Conservation (phyloP, 768 basidiomycete genomes). For the Ramaria rubella region DNA sequence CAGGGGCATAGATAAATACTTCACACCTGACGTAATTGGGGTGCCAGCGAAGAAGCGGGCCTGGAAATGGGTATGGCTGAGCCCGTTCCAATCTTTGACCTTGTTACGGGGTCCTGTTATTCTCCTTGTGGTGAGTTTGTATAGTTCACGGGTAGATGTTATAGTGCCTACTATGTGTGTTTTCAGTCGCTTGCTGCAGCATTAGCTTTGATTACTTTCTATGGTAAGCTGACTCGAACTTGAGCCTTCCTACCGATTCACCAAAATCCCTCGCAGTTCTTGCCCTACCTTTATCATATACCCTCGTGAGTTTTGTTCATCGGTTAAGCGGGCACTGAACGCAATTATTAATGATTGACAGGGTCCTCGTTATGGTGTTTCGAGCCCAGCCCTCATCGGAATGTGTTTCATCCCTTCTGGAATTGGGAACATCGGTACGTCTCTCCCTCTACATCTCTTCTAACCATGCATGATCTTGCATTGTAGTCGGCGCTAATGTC, state of each 20-base stretch:
- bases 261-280: constrained; percentile 24
- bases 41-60: not conserved
- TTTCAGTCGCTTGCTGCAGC: not conserved
- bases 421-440: constrained; percentile 4
- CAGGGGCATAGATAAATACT: constrained; percentile 44
- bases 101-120: not conserved
- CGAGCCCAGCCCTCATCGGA: constrained; percentile 2
- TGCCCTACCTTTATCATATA: constrained; percentile 57
- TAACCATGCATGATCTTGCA: not conserved
- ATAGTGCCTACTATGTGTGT: not conserved
- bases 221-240: not conserved
- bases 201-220: not conserved
- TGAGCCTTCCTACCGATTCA: not conserved
- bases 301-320: constrained; percentile 41
- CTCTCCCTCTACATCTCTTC: not conserved
- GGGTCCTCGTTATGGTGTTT: constrained; percentile 7
- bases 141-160: not conserved
- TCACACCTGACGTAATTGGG: constrained; percentile 1
- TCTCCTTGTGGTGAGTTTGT: constrained; percentile 6
- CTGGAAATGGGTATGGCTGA: constrained; percentile 38
- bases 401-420: constrained; percentile 8
- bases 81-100: constrained; percentile 47
- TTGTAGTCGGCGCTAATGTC: constrained; percentile 51
- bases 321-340: not conserved
- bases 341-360: not conserved